Percentiles rank a stretch among this genome's conserved stretches.
phyloP scores from a whole-genome alignment of 2,329 filamentous ascomycete species.

The Venturia effusa region DNA sequence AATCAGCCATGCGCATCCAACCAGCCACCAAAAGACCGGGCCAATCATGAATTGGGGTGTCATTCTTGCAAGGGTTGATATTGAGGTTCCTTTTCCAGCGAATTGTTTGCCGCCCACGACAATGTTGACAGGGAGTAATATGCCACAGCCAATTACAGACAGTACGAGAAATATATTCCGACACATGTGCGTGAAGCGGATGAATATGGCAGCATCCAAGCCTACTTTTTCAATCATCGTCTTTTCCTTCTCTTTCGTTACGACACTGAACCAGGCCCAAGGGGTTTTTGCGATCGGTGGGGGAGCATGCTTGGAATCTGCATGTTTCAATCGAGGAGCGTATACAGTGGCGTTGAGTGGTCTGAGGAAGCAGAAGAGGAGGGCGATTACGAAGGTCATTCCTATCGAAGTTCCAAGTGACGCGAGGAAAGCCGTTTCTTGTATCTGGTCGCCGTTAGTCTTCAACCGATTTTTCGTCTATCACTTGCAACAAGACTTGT shows the following conservation, averaged over 20 bases:
- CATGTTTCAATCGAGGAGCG: slow-evolving; percentile 85
- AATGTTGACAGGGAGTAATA: slow-evolving; percentile 78
- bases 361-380: slow-evolving; percentile 79
- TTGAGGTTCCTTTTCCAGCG: slow-evolving; percentile 21
- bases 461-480: neutral
- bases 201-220: slow-evolving; percentile 81
- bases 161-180: slow-evolving; percentile 76
- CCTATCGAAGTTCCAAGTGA: slow-evolving; percentile 72
- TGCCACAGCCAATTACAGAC: slow-evolving; percentile 58
- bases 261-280: slow-evolving; percentile 74
- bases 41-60: slow-evolving; percentile 42
- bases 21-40: slow-evolving; percentile 46
- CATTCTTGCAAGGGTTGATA: slow-evolving; percentile 43
- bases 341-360: slow-evolving; percentile 90
- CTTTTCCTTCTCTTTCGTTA: slow-evolving; percentile 67
- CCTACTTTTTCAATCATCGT: slow-evolving; percentile 73
- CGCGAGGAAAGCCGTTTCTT: slow-evolving; percentile 57
- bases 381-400: slow-evolving; percentile 60
- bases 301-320: slow-evolving; percentile 80
- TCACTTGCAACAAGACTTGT: neutral
- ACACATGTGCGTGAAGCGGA: slow-evolving; percentile 83
- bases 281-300: slow-evolving; percentile 78
- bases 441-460: slow-evolving; percentile 31
- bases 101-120: slow-evolving; percentile 21
- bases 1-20: slow-evolving; percentile 51